Evolutionary conservation across 2,329 filamentous ascomycete species (phyloP), one percentile per base, ranked within the genome.

Genomic region (Acephala macrosclerotiorum): DNA sequence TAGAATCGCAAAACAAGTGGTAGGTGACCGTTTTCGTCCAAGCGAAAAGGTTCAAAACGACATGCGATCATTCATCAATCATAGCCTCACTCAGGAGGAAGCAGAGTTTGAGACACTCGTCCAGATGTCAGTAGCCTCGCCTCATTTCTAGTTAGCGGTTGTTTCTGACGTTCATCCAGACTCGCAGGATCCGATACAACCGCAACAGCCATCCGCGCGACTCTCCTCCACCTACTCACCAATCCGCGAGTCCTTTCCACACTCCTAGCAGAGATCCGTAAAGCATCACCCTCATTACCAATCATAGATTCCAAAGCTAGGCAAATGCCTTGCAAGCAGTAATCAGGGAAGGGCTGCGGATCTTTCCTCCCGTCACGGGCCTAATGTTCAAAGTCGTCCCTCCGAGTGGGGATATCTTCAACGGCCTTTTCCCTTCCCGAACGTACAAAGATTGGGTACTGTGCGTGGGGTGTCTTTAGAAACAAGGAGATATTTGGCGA

Each of bases 41-140:
- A 74, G 82, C 55, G 75, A 77, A 1, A 79, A 82, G 29, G 77
- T 77, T 0, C 78, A 80, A 18, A 77, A 77, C 7, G 85, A 87
- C 68, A 87, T 87, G 84, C 78, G 79, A 6, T 80, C 81, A 0
- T 85, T 86, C 71, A 79, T 85, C 60, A 77, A 77, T 9, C 79
- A 82, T 65, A 80, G 79, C 29, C 42, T 74, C 22, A 33, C 68
- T 60, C 60, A 70, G 56, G 66, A 42, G 42, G 67, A 42, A 42
- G 38, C 38, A 42, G 38, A 42, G 12, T 16, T 4, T 12, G 38
- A 42, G 38, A 42, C 38, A 3, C 18, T 16, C 12, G 38, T 42
- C 12, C 38, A 42, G 38, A 42, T 42, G 29, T 33, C 4, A 33
- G 29, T 33, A 33, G 29, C 29, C 29, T 33, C 9, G 4, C 29